Percentiles rank a stretch among this genome's conserved stretches.
Evolutionary conservation across 2,329 filamentous ascomycete species (phyloP).

Genomic region (Sclerotinia glacialis): DNA sequence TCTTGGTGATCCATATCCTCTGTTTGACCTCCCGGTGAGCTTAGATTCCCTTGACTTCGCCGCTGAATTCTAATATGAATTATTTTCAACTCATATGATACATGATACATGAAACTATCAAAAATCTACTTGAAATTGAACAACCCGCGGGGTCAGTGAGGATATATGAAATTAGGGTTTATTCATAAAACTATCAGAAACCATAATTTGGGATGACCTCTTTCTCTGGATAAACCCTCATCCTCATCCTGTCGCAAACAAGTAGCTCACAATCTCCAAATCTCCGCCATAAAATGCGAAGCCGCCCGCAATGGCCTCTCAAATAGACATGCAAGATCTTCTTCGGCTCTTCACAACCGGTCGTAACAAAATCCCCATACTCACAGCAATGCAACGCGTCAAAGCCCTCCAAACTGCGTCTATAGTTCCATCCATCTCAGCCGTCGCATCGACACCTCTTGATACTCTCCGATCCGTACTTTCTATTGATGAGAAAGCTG

Average conservation of each 20-base stretch:
- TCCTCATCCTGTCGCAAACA: neutral
- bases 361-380: constrained; percentile 55
- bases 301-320: constrained; percentile 3
- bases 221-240: neutral
- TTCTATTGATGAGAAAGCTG: constrained; percentile 36
- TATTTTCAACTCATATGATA: too few relatives aligned
- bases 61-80: too few relatives aligned
- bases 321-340: constrained; percentile 56
- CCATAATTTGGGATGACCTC: neutral
- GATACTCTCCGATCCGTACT: constrained; percentile 30
- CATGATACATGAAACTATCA: neutral
- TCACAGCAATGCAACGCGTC: constrained; percentile 57
- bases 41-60: neutral
- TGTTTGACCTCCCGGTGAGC: neutral
- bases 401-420: constrained; percentile 55
- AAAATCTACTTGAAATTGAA: neutral
- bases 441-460: constrained; percentile 34
- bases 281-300: neutral
- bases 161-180: neutral
- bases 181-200: neutral
- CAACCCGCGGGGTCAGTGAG: neutral
- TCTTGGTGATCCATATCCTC: neutral
- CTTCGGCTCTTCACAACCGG: constrained; percentile 56
- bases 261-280: neutral
- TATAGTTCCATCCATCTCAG: constrained; percentile 42